Evolutionary conservation across 345 rosid species (phyloP), one percentile per base, ranked within the genome.

Genomic region (Rhodamnia rubescens): DNA sequence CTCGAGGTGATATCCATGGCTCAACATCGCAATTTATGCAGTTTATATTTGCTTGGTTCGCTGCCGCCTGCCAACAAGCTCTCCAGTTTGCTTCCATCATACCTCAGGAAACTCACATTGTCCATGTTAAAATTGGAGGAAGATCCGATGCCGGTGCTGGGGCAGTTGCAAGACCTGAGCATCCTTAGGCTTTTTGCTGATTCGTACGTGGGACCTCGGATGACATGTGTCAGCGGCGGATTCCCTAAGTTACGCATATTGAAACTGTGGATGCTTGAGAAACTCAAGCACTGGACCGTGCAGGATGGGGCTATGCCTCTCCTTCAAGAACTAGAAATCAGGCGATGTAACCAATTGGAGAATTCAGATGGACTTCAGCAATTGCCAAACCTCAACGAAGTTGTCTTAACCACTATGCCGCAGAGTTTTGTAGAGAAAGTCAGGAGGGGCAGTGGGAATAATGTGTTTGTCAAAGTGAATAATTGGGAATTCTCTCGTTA

Each of bases 241-340:
- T 92, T 92, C 85, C 90, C 87, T 18, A 8, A 80, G 40, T 90
- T 90, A 56, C 87, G 82, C 11, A 83, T 87, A 42, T 64, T 90
- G 78, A 90, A 88, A 56, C 16, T 92, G 58, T 92, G 93, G 92
- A 84, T 78, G 91, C 90, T 92, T 5, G 32, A 32, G 52, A n/a
- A 88, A 54, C 85, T 90, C 47, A 36, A 85, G 24, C 6, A 53
- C 24, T 89, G 89, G 89, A 84, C 12, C 0, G 40, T 90, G 11
- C 32, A 81, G 32, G 49, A 86, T 20, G 47, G 74, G 16, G 74
- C 90, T 47, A 87, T 92, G 92, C 87, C 87, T 22, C 8, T 0
- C 11, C 86, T 92, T 7, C 81, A 69, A 58, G 88, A 89, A 64
- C 8, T 92, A 44, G 93, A 90, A 87, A 88, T 92, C 78, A 88